These are phyloP conservation scores for Sicyos edulis DNA, from an alignment of 306 rosid genomes.

Conservation along the genomic window DNA sequence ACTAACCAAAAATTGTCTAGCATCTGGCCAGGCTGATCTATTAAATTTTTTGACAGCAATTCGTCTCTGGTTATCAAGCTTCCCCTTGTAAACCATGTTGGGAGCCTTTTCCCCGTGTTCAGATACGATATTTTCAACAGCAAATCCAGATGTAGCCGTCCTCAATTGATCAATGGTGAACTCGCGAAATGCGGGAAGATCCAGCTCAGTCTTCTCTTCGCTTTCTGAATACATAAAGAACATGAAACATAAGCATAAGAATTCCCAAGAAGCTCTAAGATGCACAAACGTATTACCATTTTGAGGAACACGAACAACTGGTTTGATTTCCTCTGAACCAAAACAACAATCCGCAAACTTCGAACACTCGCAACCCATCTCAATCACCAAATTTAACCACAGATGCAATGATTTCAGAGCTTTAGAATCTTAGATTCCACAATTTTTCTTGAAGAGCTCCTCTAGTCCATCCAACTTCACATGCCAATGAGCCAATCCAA, in stretches of 20 bases:
- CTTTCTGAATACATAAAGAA: conserved; percentile 43
- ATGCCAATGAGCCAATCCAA: conserved; percentile 10
- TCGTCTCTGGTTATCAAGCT: conserved; percentile 70
- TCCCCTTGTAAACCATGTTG: conserved; percentile 89
- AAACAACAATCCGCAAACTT: conserved; percentile 15
- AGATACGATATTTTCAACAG: conserved; percentile 84
- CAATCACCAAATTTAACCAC: background rate
- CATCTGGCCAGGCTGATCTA: conserved; percentile 95
- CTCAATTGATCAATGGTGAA: conserved; percentile 71
- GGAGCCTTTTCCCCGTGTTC: conserved; percentile 99
- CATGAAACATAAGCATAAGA: conserved; percentile 21
- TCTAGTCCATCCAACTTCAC: conserved; percentile 19
- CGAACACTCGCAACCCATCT: conserved; percentile 17
- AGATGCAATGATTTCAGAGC: background rate
- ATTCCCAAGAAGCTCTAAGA: conserved; percentile 17
- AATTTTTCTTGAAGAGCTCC: conserved; percentile 7
- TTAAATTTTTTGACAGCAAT: conserved; percentile 91
- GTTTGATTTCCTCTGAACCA: conserved; percentile 16
- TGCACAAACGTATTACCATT: conserved; percentile 40
- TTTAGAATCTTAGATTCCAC: background rate
- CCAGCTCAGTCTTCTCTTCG: conserved; percentile 52
- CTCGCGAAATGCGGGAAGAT: conserved; percentile 56
- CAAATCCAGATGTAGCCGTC: conserved; percentile 83
- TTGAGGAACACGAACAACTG: conserved; percentile 23
- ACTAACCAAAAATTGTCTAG: conserved; percentile 78